These are phyloP conservation scores for Sporothrix euskadiensis DNA, from an alignment of 2,329 filamentous ascomycete genomes.

Conservation along the genomic window DNA sequence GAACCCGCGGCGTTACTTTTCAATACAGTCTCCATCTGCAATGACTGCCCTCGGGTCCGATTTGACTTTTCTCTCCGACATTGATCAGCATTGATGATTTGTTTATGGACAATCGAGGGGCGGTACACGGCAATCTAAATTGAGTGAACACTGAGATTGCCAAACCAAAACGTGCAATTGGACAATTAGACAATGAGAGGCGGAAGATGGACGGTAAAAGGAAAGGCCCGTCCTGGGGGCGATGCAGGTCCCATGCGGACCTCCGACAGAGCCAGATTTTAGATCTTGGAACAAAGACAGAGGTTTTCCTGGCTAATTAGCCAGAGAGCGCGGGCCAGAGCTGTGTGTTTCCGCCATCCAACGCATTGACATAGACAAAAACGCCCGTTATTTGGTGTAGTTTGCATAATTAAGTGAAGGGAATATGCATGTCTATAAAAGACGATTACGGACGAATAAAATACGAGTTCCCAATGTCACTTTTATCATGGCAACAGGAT, in stretches of 20 bases:
- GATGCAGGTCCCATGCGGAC: conserved; percentile 12
- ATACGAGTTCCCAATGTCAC: neutral
- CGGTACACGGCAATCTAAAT: neutral
- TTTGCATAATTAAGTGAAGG: neutral
- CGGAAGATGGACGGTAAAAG: neutral
- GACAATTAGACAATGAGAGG: neutral
- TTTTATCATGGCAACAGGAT: neutral
- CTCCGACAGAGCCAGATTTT: neutral
- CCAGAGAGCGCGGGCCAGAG: neutral
- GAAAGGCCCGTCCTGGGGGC: neutral
- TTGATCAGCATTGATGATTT: neutral
- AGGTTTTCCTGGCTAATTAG: neutral
- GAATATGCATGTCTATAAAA: neutral
- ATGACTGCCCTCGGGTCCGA: neutral
- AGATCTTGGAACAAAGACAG: neutral
- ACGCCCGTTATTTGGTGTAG: neutral
- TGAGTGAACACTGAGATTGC: neutral
- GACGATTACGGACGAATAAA: neutral
- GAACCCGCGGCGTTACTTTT: neutral
- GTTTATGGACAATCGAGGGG: too few species aligned
- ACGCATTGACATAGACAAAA: neutral
- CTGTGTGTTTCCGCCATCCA: too few species aligned
- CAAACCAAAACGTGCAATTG: neutral
- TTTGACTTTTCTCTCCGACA: neutral
- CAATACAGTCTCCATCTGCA: neutral